These are phyloP conservation scores for Erucastrum elatum DNA, from an alignment of 345 rosid species.

Conservation along the genomic window DNA sequence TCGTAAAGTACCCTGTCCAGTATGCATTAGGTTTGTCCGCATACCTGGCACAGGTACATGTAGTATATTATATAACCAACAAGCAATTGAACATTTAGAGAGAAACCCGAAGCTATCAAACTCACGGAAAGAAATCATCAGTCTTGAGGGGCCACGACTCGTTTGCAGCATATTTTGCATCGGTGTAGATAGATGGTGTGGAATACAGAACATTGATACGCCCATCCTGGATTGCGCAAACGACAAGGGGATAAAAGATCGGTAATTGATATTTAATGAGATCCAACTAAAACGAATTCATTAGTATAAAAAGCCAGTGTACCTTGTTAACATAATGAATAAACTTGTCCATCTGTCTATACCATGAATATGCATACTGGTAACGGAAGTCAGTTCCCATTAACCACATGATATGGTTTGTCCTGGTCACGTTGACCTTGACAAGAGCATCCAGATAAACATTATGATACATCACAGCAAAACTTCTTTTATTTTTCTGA, in stretches of 20 bases:
- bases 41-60: slow-evolving; percentile 50
- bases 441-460: slow-evolving; percentile 13
- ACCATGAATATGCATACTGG: slow-evolving; percentile 95
- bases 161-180: slow-evolving; percentile 71
- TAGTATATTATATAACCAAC: slow-evolving; percentile 12
- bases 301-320: slow-evolving; percentile 9
- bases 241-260: slow-evolving; percentile 8
- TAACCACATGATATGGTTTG: slow-evolving; percentile 90
- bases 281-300: neutral
- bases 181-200: slow-evolving; percentile 87
- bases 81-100: neutral
- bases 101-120: slow-evolving; percentile 18
- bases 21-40: slow-evolving; percentile 90
- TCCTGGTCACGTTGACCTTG: slow-evolving; percentile 87
- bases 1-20: slow-evolving; percentile 97
- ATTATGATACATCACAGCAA: neutral
- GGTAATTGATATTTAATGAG: neutral
- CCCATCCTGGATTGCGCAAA: slow-evolving; percentile 67
- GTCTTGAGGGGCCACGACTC: slow-evolving; percentile 90
- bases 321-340: slow-evolving; percentile 93
- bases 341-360: slow-evolving; percentile 95
- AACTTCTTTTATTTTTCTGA: neutral
- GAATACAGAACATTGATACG: slow-evolving; percentile 92
- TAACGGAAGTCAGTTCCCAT: slow-evolving; percentile 98
- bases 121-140: slow-evolving; percentile 94